Percentiles rank a stretch among this genome's conserved stretches.
Conservation (phyloP, 208 protist genomes). For the Crithidia brevicula region DNA sequence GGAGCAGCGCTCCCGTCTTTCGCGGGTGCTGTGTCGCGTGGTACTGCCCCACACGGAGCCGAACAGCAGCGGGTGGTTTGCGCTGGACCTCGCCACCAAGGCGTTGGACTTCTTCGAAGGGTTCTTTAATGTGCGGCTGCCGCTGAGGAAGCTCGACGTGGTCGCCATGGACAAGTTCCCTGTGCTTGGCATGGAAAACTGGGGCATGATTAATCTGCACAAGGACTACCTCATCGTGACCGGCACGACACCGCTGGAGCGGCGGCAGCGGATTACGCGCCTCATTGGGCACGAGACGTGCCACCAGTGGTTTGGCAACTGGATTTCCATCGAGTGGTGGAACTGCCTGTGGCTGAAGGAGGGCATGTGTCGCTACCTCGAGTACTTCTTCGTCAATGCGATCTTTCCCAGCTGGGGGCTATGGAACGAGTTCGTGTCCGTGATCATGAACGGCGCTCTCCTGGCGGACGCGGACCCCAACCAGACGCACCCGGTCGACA, state of each 20-base stretch:
- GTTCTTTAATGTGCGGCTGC: conserved; percentile 88
- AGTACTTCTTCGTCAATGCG: conserved; percentile 78
- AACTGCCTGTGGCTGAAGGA: conserved; percentile 97
- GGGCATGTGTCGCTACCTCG: conserved; percentile 96
- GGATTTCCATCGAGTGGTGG: conserved; percentile 96
- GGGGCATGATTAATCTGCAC: conserved; percentile 90
- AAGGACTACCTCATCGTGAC: conserved; percentile 71
- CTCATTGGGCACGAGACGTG: conserved; percentile 95
- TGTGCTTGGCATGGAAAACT: conserved; percentile 89
- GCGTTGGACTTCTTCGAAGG: conserved; percentile 86
- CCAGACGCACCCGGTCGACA: conserved; percentile 55
- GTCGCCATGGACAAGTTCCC: conserved; percentile 44
- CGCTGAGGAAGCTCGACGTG: conserved; percentile 93
- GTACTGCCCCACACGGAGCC: conserved; percentile 44
- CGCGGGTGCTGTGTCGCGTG: conserved; percentile 62
- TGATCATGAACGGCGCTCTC: conserved; percentile 50
- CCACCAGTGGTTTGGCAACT: conserved; percentile 96
- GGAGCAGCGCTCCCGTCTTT: conserved; percentile 45
- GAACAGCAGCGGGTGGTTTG: conserved; percentile 67
- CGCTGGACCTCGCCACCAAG: conserved; percentile 89
- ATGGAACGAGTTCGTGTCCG: conserved; percentile 70
- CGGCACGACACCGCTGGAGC: conserved; percentile 48
- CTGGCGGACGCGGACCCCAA: conserved; percentile 37
- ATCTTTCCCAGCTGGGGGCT: conserved; percentile 85
- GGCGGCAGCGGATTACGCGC: conserved; percentile 82